Conservation (phyloP, 192 early-diverging fungal species). For the Backusella westeae region DNA sequence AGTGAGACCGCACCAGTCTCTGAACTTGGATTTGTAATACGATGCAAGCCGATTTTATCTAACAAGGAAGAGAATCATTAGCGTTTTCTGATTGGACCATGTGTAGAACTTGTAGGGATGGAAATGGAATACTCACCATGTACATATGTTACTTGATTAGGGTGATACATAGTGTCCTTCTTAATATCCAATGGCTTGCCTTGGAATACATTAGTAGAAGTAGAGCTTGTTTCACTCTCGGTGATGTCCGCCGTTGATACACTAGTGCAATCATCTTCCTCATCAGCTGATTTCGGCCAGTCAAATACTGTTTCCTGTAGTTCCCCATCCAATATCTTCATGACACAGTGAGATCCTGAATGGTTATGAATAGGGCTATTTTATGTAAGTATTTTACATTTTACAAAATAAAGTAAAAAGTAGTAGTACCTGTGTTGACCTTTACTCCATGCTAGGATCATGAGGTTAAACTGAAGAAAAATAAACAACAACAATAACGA, state of each 20-base stretch:
- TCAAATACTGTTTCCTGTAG: conserved; percentile 76
- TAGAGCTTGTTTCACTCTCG: conserved; percentile 26
- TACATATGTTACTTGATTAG: conserved; percentile 82
- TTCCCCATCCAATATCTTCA: conserved; percentile 86
- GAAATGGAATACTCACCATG: conserved; percentile 47
- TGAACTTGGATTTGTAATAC: conserved; percentile 66
- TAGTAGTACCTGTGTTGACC: conserved; percentile 53
- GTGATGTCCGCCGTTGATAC: conserved; percentile 29
- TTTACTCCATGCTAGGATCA: conserved; percentile 84
- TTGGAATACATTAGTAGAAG: conserved; percentile 16
- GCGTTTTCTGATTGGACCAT: not conserved
- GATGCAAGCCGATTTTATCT: conserved; percentile 86
- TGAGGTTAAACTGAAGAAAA: conserved; percentile 72
- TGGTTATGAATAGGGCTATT: conserved; percentile 91
- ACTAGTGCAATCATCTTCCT: conserved; percentile 14
- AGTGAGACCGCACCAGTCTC: conserved; percentile 69
- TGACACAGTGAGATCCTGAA: conserved; percentile 84
- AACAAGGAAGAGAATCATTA: conserved; percentile 12
- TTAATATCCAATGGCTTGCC: conserved; percentile 35
- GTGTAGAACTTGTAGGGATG: not conserved
- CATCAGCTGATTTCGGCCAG: conserved; percentile 51
- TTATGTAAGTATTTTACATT: conserved; percentile 6
- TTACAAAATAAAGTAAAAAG: not conserved
- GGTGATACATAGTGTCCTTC: conserved; percentile 46
- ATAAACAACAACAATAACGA: not conserved